Evolutionary conservation across 495 filamentous ascomycete genomes (phyloP), one percentile per base, ranked within the genome.

Genomic region (Tuber indicum): DNA sequence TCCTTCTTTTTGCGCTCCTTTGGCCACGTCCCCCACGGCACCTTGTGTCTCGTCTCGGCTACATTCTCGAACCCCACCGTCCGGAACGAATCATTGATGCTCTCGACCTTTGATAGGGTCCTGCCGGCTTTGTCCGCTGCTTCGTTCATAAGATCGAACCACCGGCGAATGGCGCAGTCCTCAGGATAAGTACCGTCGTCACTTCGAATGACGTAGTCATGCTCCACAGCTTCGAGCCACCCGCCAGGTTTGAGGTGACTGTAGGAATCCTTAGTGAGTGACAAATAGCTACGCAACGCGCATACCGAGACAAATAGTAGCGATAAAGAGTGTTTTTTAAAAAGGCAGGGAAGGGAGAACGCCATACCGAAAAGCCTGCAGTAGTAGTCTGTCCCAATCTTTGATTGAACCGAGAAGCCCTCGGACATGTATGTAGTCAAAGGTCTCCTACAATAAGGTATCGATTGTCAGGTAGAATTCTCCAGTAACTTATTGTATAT

Each of bases 131-230:
- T 46, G 45, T 19, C 45, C 14, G 45, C 45, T 46, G 45, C 45
- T 19, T 46, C 45, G 45, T 46, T 46, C 10, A 78, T 44, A 23
- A 71, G 39, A 73, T 75, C 58, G 32, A 36, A 66, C 73, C 73
- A 78, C 21, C 46, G 26, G 41, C 26, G 32, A n/a, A 72, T 72
- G 21, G 72, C 21, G 46, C 71, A 72, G 26, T 72, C 14, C 7
- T 39, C 21, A 4, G 62, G 21, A 72, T 85, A 75, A 16, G 84
- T 82, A 8, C 75, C 82, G 72, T 86, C 85, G 74, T 86, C 84
- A 49, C 84, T 85, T 78, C 23, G 82, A 78, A 77, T 82, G 77
- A 26, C 82, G 75, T 74, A 78, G 72, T 16, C 80, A 81, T 71
- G 71, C 46, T 78, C 76, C 17, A 62, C 72, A 17, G 76, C 42